Evolutionary conservation across 225 moss, liverwort and hornwort species (phyloP).

Genomic region (Antitrichia curtipendula): DNA sequence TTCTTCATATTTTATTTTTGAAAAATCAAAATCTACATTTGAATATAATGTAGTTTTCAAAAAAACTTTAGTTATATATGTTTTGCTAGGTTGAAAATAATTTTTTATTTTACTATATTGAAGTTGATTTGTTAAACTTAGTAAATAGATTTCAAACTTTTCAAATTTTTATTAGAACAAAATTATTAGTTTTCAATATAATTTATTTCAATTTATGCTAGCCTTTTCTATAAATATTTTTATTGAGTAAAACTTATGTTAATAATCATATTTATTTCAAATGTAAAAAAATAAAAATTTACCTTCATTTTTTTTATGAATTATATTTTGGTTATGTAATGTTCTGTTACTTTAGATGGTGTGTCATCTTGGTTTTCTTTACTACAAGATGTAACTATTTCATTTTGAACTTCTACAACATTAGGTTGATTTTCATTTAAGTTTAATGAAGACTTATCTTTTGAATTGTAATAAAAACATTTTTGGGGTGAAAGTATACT

Average conservation of each 20-base stretch:
- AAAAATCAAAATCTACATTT: not conserved
- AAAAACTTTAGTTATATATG: too few relatives aligned
- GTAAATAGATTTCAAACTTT: fast-evolving
- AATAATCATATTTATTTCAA: too few relatives aligned
- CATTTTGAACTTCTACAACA: not conserved
- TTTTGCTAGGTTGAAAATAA: not conserved
- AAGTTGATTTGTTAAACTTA: not conserved
- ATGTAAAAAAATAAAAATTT: too few relatives aligned
- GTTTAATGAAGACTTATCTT: not conserved
- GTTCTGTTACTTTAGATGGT: not conserved
- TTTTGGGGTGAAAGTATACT: not conserved
- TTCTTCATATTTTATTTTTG: not conserved
- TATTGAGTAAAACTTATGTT: fast-evolving
- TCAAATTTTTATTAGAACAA: not conserved
- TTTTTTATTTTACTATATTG: too few relatives aligned
- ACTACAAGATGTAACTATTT: not conserved
- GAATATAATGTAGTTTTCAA: not conserved
- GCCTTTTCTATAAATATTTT: not conserved
- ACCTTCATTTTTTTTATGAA: not conserved
- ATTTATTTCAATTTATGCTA: not conserved
- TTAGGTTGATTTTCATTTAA: not conserved
- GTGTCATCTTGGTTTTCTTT: not conserved
- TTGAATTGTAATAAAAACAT: not conserved
- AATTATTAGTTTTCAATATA: not conserved
- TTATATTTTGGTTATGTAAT: not conserved